Percentiles rank a stretch among this genome's conserved stretches.
These are phyloP conservation scores for Periglandula ipomoeae DNA, from an alignment of 2,329 filamentous ascomycete species.

Conservation along the genomic window DNA sequence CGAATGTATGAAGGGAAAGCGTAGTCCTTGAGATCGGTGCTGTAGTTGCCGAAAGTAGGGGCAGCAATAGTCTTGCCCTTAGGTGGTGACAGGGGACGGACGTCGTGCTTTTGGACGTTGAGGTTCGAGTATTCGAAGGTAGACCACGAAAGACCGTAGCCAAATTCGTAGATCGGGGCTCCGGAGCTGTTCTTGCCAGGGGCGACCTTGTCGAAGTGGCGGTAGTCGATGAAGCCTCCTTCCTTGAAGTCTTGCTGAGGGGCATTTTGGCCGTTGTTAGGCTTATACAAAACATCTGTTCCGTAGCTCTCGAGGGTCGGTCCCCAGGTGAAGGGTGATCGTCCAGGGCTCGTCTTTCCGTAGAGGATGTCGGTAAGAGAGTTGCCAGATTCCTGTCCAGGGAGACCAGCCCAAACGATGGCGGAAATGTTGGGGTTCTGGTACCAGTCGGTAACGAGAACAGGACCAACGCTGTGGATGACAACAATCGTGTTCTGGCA, in stretches of 20 bases:
- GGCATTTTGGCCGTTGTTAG: constrained; percentile 56
- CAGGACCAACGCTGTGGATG: constrained; percentile 76
- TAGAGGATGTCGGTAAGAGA: constrained; percentile 76
- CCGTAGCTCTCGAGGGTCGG: constrained; percentile 58
- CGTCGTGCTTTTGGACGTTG: constrained; percentile 40
- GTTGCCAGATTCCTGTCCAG: constrained; percentile 77
- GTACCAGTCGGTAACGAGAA: constrained; percentile 67
- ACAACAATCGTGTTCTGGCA: constrained; percentile 89
- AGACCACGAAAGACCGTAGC: constrained; percentile 72
- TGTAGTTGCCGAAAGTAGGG: constrained; percentile 54
- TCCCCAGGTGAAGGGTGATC: constrained; percentile 75
- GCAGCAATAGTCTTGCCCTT: constrained; percentile 53
- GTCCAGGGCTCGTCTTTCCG: constrained; percentile 68
- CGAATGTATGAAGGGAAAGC: constrained; percentile 53
- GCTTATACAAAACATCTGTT: constrained; percentile 54
- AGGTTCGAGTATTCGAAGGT: constrained; percentile 69
- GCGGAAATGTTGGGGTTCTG: constrained; percentile 72
- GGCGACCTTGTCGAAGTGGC: constrained; percentile 55
- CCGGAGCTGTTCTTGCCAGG: constrained; percentile 20
- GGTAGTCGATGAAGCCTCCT: constrained; percentile 67
- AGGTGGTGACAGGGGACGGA: constrained; percentile 46
- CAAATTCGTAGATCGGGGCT: constrained; percentile 71
- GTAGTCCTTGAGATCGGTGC: constrained; percentile 55
- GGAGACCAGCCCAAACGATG: constrained; percentile 73
- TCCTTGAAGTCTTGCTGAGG: constrained; percentile 69